Evolutionary conservation across 352 stramenopile genomes (phyloP).

Genomic region (Pythium inflatum): DNA sequence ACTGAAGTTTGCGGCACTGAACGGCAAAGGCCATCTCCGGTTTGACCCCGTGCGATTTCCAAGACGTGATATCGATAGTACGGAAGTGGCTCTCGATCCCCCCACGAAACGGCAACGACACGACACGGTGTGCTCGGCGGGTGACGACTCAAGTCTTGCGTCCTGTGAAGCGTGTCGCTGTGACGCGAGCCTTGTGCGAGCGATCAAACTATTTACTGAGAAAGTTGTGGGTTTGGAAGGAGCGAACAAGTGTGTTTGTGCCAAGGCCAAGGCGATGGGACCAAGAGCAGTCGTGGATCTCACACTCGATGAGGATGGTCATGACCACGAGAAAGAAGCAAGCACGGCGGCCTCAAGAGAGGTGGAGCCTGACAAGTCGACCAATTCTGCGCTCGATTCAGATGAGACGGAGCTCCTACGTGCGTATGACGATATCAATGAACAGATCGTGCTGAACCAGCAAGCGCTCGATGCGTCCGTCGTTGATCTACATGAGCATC

Average conservation of each 20-base stretch:
- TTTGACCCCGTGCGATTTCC: too few species aligned
- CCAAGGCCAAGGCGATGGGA: too few species aligned
- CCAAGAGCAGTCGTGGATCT: neutral
- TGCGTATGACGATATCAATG: conserved; percentile 19
- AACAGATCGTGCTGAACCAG: conserved; percentile 36
- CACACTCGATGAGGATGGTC: neutral
- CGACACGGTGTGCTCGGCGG: neutral
- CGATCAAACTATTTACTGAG: neutral
- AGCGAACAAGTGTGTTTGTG: too few species aligned
- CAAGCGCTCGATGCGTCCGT: conserved; percentile 38
- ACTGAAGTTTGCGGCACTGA: conserved; percentile 26
- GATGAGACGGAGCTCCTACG: conserved; percentile 5
- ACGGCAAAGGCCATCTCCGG: neutral
- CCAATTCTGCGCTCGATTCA: too few species aligned
- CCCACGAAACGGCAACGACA: too few species aligned
- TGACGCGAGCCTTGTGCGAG: neutral
- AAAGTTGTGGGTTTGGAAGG: neutral
- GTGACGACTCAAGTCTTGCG: neutral
- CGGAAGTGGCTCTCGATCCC: too few species aligned
- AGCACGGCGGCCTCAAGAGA: too few species aligned
- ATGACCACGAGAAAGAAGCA: conserved; percentile 19
- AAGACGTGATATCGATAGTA: too few species aligned
- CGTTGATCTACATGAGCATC: conserved; percentile 32
- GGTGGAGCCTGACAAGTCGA: too few species aligned
- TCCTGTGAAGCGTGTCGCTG: neutral